Base-by-base conservation (phyloP, 441 rosid genomes). In the Populus hybrid region DNA sequence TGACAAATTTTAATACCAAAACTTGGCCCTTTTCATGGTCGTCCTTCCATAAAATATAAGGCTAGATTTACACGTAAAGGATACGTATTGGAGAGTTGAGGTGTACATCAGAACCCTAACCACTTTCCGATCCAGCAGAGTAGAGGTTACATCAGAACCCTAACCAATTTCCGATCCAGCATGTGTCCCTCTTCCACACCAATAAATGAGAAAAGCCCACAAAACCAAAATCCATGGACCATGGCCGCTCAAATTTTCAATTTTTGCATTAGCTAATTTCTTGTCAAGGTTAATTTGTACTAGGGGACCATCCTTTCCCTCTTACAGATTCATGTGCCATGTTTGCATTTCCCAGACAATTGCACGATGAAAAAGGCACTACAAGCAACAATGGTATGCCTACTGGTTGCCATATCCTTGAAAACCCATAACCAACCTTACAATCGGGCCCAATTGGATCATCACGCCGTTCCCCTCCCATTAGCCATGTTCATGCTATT, bases 251-350 rank as follows among this genome's bases (percentile, higher is more conserved):
- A 68, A 69, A 69, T 36, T 6, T 56, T 74, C 42, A 74, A 75
- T 33, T 1, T 33, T 35, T 45, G 56, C 56, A 1, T 20, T 4
- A 0, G 56, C 53, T 12, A 45, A 3, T 12, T 45, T 45, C 4
- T 45, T 45, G 45, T 10, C 3, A 40, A 2, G 45, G 45, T 40
- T 40, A 40, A 10, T 40, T 10, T 40, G 12, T 40, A 40, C 5
- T 2, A 24, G 31, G 72, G 78, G 80, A 78, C 78, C 80, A 71
- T 78, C 56, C 56, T 45, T 73, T 66, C 36, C 35, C 73, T n/a
- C 36, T 12, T 10, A 6, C 23, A 36, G 2, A 6, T 18, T 76
- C 87, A 87, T 81, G 85, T 85, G 90, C 45, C 33, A 64, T 85
- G 86, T 72, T 65, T 68, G 75, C 36, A 40, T 21, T 12, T 74